Conservation (phyloP, 257 asterid genomes). For the Jasminum sambac region DNA sequence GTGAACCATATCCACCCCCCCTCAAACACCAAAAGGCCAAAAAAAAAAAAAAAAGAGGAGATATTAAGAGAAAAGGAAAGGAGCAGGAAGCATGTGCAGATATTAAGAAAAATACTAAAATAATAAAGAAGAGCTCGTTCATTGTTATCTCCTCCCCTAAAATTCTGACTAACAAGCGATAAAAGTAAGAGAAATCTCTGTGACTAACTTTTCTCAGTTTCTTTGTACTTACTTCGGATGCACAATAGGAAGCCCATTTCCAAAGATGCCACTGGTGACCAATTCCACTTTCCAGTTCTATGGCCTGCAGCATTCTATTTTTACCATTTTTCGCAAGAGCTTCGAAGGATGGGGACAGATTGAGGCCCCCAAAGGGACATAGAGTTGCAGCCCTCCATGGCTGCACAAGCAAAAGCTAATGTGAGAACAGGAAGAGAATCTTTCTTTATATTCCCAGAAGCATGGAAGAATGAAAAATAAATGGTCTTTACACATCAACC, state of each 20-base stretch:
- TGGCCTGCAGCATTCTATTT: conserved; percentile 80
- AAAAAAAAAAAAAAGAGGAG: no score
- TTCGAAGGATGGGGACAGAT: conserved; percentile 74
- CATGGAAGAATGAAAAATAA: conserved; percentile 16
- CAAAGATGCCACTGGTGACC: conserved; percentile 93
- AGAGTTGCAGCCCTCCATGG: conserved; percentile 99
- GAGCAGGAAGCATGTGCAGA: neutral
- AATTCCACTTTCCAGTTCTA: conserved; percentile 90
- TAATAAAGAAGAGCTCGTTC: conserved; percentile 19
- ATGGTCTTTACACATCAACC: conserved; percentile 26
- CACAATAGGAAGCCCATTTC: conserved; percentile 99
- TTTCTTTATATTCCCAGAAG: conserved; percentile 11
- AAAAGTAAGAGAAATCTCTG: conserved; percentile 12
- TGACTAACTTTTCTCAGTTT: conserved; percentile 12
- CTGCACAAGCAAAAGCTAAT: conserved; percentile 47
- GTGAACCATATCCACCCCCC: no score
- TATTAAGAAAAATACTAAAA: conserved; percentile 16
- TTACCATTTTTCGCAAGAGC: conserved; percentile 78
- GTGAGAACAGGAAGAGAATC: conserved; percentile 25
- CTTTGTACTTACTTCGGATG: conserved; percentile 77
- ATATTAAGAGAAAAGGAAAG: conserved; percentile 17
- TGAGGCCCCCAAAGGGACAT: conserved; percentile 73
- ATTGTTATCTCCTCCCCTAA: conserved; percentile 17
- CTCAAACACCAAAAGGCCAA: no score
- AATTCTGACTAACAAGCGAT: conserved; percentile 44